Evolutionary conservation across 495 filamentous ascomycete genomes (phyloP), one percentile per base, ranked within the genome.

Genomic region (Thermochaetoides thermophila): DNA sequence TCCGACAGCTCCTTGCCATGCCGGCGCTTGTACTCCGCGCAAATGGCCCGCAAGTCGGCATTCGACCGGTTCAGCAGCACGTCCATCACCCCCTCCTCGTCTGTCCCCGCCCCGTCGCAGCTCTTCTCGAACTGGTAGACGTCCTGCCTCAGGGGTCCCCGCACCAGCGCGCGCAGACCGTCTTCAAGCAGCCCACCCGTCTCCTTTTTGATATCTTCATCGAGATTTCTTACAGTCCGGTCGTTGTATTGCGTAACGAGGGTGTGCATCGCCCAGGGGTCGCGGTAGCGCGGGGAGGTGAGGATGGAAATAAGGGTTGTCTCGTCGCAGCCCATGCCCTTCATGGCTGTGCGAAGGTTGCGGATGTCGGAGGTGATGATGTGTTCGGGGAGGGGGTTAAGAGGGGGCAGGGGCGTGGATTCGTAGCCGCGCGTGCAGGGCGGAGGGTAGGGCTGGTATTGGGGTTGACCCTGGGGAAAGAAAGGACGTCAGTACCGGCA

Each of bases 271-370:
- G 86, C 77, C 9, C 80, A 58, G 3, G 84, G 78, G 37, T 91
- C 75, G 32, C 78, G 71, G n/a, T n/a, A n/a, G n/a, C n/a, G n/a
- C n/a, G n/a, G n/a, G 17, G 52, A 63, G 0, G 73, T 59, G 14
- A 96, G 60, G 11, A 77, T 56, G 0, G 59, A 55, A 44, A 85
- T 81, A 1, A 94, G 61, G 0, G 69, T 53, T 31, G 70, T 72
- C 52, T 93, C 85, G 44, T 94, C 74, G 0, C 86, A 94, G 27
- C 85, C 86, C 37, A 89, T 77, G 6, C 86, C 84, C 60, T 91
- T 91, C 80, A 92, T 92, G 2, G 87, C 83, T 44, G 69, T 69
- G 32, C 82, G 66, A 15, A 92, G 62, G 7, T 55, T 64, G 30
- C 84, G 69, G 0, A 82, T 81, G 36, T 91, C 72, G 2, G 55